phyloP scores from a whole-genome alignment of 495 filamentous ascomycete genomes.

The Tuber microsphaerosporum region DNA sequence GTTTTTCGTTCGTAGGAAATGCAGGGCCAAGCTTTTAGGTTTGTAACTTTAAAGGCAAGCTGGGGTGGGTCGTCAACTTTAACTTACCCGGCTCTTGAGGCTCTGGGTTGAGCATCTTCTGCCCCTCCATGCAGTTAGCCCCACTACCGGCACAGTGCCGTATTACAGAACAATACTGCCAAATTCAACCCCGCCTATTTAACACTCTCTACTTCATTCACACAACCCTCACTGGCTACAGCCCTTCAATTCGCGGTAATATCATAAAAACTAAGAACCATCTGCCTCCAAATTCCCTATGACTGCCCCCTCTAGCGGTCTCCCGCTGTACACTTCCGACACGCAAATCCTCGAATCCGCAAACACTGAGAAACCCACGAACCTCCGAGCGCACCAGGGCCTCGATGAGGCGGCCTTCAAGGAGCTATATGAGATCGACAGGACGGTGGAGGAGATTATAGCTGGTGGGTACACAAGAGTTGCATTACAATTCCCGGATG shows the following conservation, averaged over 20 bases:
- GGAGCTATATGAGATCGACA: conserved; percentile 76
- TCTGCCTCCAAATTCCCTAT: not conserved
- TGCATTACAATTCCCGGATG: conserved; percentile 90
- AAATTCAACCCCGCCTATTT: not conserved
- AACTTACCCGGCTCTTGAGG: not conserved
- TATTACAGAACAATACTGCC: not conserved
- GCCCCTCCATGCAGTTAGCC: not conserved
- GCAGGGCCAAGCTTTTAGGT: not conserved
- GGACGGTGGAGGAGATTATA: conserved; percentile 68
- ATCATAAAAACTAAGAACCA: not conserved
- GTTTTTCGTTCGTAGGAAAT: not conserved
- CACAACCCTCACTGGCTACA: not conserved
- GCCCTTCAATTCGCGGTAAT: not conserved
- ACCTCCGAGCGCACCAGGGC: conserved; percentile 42
- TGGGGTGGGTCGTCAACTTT: not conserved
- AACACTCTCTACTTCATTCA: not conserved
- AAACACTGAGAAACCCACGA: conserved; percentile 39
- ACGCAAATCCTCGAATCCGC: conserved; percentile 66
- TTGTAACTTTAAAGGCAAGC: not conserved
- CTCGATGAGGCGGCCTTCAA: conserved; percentile 64
- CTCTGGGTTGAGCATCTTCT: not conserved
- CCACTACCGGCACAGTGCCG: not conserved
- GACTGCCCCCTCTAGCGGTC: conserved; percentile 35
- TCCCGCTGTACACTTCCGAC: conserved; percentile 80
- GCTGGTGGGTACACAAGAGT: conserved; percentile 65